A percentile compares a stretch with the other conserved stretches of the same genome.
Evolutionary conservation across 2,329 filamentous ascomycete species (phyloP).

Genomic region (Xylariaceae sp.): DNA sequence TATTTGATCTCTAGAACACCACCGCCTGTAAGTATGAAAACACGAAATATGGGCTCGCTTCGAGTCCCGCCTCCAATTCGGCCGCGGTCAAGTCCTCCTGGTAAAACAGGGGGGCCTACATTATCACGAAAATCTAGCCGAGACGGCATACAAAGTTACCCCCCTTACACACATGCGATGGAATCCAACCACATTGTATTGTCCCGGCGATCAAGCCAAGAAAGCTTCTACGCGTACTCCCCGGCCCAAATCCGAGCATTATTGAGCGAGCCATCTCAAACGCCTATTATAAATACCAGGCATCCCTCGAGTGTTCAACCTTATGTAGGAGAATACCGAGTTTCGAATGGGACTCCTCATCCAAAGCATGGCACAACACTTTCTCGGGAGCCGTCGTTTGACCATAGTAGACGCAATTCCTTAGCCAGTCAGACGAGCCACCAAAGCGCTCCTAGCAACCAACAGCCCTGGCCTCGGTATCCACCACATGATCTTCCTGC

Average conservation of each 20-base stretch:
- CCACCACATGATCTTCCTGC: constrained; percentile 18
- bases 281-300: constrained; percentile 36
- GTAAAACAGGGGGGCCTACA: constrained; percentile 26
- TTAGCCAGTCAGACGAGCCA: constrained; percentile 40
- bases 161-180: constrained; percentile 25
- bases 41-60: constrained; percentile 45
- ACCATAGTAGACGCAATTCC: constrained; percentile 44
- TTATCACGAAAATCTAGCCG: constrained; percentile 42
- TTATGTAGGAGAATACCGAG: constrained; percentile 25
- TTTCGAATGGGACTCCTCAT: constrained; percentile 41
- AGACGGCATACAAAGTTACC: constrained; percentile 36
- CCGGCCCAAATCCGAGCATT: constrained; percentile 19
- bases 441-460: constrained; percentile 26
- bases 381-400: constrained; percentile 37
- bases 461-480: constrained; percentile 25
- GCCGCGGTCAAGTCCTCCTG: constrained; percentile 45
- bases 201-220: constrained; percentile 31
- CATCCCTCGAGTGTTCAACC: constrained; percentile 33
- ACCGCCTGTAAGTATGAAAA: constrained; percentile 53
- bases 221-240: constrained; percentile 24
- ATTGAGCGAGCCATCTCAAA: constrained; percentile 28
- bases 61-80: constrained; percentile 47
- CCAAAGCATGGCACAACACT: constrained; percentile 37
- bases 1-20: constrained; percentile 44
- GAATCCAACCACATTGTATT: constrained; percentile 7